Conservation (phyloP, 768 basidiomycete genomes). For the Lentinula edodes region DNA sequence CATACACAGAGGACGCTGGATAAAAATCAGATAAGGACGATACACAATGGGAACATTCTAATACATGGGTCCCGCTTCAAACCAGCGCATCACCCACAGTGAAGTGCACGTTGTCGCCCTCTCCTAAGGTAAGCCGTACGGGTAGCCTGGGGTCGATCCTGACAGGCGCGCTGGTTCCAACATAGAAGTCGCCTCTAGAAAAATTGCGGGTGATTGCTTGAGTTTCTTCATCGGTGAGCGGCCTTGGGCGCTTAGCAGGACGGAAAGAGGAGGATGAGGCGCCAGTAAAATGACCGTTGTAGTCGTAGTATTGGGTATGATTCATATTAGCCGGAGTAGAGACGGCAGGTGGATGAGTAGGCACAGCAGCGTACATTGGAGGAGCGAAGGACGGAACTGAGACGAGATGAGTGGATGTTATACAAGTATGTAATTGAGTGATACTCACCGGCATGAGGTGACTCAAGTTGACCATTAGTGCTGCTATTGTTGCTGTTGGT, state of each 20-base stretch:
- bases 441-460: constrained; percentile 8
- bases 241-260: constrained; percentile 73
- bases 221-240: constrained; percentile 77
- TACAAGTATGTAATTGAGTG: constrained; percentile 8
- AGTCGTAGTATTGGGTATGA: constrained; percentile 75
- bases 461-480: constrained; percentile 27
- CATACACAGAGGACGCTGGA: neutral
- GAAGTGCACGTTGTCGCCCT: constrained; percentile 77
- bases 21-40: neutral
- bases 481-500: constrained; percentile 38
- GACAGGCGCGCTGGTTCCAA: constrained; percentile 75
- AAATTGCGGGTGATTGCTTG: constrained; percentile 82
- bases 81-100: constrained; percentile 46
- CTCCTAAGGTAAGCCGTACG: constrained; percentile 73
- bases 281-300: constrained; percentile 61
- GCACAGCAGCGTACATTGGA: constrained; percentile 44
- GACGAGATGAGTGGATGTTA: constrained; percentile 19
- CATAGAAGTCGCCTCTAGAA: constrained; percentile 76
- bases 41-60: neutral
- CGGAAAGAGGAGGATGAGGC: constrained; percentile 75
- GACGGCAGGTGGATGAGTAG: constrained; percentile 19
- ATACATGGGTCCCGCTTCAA: constrained; percentile 9
- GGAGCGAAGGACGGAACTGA: constrained; percentile 32
- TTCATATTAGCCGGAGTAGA: constrained; percentile 36
- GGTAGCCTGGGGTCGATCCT: constrained; percentile 77